These are phyloP conservation scores for Trametes sanguinea DNA, from an alignment of 768 basidiomycete species.

Conservation along the genomic window DNA sequence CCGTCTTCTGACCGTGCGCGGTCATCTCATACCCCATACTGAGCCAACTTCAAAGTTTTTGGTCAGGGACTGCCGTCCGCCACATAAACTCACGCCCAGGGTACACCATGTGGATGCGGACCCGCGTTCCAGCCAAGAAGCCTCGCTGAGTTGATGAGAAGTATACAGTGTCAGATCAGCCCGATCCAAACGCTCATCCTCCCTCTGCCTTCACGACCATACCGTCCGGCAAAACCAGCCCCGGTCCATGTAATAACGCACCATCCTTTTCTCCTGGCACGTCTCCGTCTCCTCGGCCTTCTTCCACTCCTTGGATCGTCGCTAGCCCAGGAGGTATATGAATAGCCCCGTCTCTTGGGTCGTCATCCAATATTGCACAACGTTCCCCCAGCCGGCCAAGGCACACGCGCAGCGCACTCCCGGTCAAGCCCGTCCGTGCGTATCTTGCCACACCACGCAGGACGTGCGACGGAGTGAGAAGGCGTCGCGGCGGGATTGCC, in stretches of 20 bases:
- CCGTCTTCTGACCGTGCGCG: background rate
- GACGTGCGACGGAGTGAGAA: slow-evolving; percentile 44
- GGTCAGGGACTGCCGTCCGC: too few relatives aligned
- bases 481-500: slow-evolving; percentile 18
- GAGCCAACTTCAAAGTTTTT: too few relatives aligned
- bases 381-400: slow-evolving; percentile 35
- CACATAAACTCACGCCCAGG: background rate
- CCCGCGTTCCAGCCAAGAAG: background rate
- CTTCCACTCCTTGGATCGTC: background rate
- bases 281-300: slow-evolving; percentile 1
- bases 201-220: slow-evolving; percentile 16
- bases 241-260: slow-evolving; percentile 10
- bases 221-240: slow-evolving; percentile 1
- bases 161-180: slow-evolving; percentile 2
- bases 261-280: background rate
- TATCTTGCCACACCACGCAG: slow-evolving; percentile 37
- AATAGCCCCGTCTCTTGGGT: slow-evolving; percentile 4
- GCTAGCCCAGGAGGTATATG: slow-evolving; percentile 5
- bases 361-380: background rate
- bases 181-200: background rate
- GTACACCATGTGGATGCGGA: background rate
- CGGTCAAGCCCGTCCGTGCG: slow-evolving; percentile 13
- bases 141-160: background rate
- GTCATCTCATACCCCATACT: too few relatives aligned
- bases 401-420: slow-evolving; percentile 31